Conservation (phyloP, 805 yeast genomes). For the Cyberlindnera mrakii region DNA sequence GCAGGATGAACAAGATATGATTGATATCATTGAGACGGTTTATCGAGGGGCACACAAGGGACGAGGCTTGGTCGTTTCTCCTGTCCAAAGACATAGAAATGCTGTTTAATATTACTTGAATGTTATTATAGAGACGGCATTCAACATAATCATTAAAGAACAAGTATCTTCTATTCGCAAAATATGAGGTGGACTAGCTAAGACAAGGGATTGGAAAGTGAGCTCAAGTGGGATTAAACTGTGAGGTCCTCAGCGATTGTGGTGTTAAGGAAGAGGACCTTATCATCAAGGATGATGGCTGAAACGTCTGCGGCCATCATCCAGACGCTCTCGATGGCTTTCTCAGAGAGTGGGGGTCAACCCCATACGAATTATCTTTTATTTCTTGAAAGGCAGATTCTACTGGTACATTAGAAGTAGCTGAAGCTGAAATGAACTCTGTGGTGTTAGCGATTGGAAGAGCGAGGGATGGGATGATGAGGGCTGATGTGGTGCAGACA, state of each 20-base stretch:
- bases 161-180: too few species aligned
- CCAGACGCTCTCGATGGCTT: conserved; percentile 2
- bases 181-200: too few species aligned
- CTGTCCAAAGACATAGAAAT: conserved; percentile 31
- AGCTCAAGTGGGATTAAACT: not conserved
- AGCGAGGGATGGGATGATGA: not conserved
- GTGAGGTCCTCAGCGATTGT: conserved; percentile 5
- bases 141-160: too few species aligned
- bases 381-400: not conserved
- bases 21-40: conserved; percentile 84
- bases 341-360: conserved; percentile 6
- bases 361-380: not conserved
- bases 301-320: conserved; percentile 2
- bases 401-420: not conserved
- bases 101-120: not conserved
- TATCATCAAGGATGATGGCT: conserved; percentile 5
- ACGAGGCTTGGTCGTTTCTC: conserved; percentile 84
- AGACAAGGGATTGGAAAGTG: too few species aligned
- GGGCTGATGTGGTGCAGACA: not conserved
- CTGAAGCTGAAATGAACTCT: not conserved
- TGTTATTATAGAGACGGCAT: not conserved
- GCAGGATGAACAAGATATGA: conserved; percentile 79
- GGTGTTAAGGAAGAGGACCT: conserved; percentile 7
- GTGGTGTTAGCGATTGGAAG: not conserved
- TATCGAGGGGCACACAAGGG: conserved; percentile 92